Base-by-base conservation (phyloP, 2,329 filamentous ascomycete species). In the Calonectria ilicicola region DNA sequence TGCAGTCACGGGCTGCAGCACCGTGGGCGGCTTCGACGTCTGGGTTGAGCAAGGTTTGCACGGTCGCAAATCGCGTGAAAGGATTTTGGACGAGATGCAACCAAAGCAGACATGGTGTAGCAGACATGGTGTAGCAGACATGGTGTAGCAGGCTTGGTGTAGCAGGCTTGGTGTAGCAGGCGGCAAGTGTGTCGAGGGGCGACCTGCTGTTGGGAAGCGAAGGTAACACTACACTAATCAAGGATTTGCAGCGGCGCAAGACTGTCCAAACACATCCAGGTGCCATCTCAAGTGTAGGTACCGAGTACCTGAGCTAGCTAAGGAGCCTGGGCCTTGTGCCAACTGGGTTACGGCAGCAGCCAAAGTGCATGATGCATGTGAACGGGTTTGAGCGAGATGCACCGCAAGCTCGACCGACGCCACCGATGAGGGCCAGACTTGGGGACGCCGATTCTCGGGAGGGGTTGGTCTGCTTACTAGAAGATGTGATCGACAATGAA, bases 381-480 rank as follows among this genome's bases (percentile, higher is more conserved):
- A 72, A 73, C 60, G 67, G 70, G 67, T 70, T 74, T 73, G 71
- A 74, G 60, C 60, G 65, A 72, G 67, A 72, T 62, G 65, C 68
- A 67, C 53, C 49, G 29, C 65, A 60, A 58, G 56, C 67, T 64
- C 44, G 49, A 44, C 58, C 35, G 49, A 56, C 67, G 70, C 65
- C 67, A 68, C 53, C 64, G 64, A 71, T 71, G 68, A 66, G 53
- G 40, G 35, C 67, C n/a, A 40, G 67, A 47, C 29, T 58, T 64
- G 67, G 44, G 15, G 29, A 68, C 44, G 70, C 56, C 51, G 44
- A 51, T 51, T 67, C 46, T 42, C 63, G 60, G 56, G 58, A 47
- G 64, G 47, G 17, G n/a, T n/a, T n/a, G n/a, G 10, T 17, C 21
- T 58, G 53, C 53, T 58, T 35, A 58, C 53, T 35, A 32, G 46